Conservation (phyloP, 345 rosid genomes). For the Firmiana major region DNA sequence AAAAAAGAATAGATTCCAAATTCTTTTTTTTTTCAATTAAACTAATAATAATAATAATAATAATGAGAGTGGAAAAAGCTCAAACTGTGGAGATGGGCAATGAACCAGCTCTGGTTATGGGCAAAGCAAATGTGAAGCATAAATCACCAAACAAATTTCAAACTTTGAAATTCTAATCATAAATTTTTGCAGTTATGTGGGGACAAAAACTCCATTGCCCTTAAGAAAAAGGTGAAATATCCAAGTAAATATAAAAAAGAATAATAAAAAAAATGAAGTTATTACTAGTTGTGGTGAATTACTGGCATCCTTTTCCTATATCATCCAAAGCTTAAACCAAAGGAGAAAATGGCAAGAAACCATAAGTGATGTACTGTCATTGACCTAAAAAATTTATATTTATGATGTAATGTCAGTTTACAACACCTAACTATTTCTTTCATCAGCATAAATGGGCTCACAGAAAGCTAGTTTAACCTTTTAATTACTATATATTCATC, state of each 20-base stretch:
- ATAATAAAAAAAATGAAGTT: neutral
- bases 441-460: neutral
- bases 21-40: neutral
- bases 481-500: neutral
- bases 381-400: neutral
- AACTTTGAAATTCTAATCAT: neutral
- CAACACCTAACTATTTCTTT: conserved; percentile 1
- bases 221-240: neutral
- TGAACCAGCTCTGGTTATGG: neutral
- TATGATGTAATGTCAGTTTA: conserved; percentile 10
- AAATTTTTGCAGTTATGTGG: neutral
- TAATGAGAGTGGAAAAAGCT: neutral
- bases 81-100: neutral
- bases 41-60: neutral
- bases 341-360: neutral
- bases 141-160: neutral
- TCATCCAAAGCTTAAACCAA: neutral
- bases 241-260: neutral
- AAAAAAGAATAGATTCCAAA: neutral
- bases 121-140: neutral
- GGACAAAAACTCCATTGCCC: neutral
- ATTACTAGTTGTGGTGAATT: neutral
- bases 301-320: neutral
- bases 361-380: neutral
- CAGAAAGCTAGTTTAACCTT: neutral